Conservation (phyloP, 2,329 filamentous ascomycete genomes). For the Aspergillus sp. region DNA sequence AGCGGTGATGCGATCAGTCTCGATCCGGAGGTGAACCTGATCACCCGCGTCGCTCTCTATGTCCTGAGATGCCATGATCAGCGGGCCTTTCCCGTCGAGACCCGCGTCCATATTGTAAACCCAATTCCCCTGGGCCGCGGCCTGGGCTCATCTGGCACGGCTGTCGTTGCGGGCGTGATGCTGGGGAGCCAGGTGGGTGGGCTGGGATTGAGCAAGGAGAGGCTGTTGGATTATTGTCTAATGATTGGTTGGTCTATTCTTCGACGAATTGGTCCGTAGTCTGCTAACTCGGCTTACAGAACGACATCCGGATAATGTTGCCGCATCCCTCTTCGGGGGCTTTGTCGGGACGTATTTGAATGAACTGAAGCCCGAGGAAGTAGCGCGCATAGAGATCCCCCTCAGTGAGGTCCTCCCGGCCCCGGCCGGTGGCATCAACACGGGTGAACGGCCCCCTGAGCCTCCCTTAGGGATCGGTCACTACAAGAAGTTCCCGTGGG, state of each 20-base stretch:
- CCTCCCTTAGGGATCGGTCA: slow-evolving; percentile 91
- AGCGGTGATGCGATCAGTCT: slow-evolving; percentile 66
- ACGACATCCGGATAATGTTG: slow-evolving; percentile 88
- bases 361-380: slow-evolving; percentile 79
- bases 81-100: slow-evolving; percentile 72
- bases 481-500: slow-evolving; percentile 93
- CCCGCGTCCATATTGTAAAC: slow-evolving; percentile 89
- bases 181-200: slow-evolving; percentile 81
- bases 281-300: slow-evolving; percentile 30
- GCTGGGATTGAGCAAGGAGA: slow-evolving; percentile 64
- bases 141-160: slow-evolving; percentile 88
- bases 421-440: slow-evolving; percentile 84
- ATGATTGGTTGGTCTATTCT: slow-evolving; percentile 65
- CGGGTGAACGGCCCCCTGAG: slow-evolving; percentile 72
- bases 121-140: slow-evolving; percentile 88
- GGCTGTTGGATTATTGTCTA: slow-evolving; percentile 88
- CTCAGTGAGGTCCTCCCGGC: slow-evolving; percentile 85
- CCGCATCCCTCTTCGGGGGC: slow-evolving; percentile 86
- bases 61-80: slow-evolving; percentile 87
- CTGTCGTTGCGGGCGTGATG: slow-evolving; percentile 90
- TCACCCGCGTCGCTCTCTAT: slow-evolving; percentile 89
- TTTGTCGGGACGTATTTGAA: slow-evolving; percentile 96
- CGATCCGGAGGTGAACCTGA: slow-evolving; percentile 77
- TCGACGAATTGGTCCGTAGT: slow-evolving; percentile 5
- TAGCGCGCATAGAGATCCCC: slow-evolving; percentile 84